These are phyloP conservation scores for Alternaria burnsii DNA, from an alignment of 2,329 filamentous ascomycete species.

Conservation along the genomic window DNA sequence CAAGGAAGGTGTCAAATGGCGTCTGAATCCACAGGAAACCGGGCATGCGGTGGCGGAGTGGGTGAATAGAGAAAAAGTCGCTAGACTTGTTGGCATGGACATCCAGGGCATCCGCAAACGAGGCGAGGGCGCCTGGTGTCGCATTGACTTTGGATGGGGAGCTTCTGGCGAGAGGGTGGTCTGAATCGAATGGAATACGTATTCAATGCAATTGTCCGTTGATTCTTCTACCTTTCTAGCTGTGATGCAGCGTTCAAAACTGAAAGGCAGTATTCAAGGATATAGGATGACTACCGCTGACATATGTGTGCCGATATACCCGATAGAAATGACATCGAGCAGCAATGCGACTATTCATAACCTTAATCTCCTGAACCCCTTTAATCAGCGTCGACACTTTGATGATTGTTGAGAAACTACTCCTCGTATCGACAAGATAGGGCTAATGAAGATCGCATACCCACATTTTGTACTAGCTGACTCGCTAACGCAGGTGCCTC, in stretches of 20 bases:
- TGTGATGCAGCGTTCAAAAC: background rate
- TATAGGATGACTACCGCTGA: too few species aligned
- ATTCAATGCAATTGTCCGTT: background rate
- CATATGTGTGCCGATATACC: background rate
- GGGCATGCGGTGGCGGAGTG: slow-evolving; percentile 41
- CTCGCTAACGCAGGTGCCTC: slow-evolving; percentile 2
- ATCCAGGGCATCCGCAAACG: slow-evolving; percentile 42
- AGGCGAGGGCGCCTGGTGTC: slow-evolving; percentile 41
- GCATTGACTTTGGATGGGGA: slow-evolving; percentile 50
- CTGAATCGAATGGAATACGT: background rate
- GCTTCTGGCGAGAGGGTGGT: slow-evolving; percentile 5
- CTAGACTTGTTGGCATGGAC: slow-evolving; percentile 39
- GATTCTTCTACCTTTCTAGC: background rate
- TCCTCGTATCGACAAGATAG: slow-evolving; percentile 1
- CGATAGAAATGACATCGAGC: background rate
- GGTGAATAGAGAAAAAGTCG: slow-evolving; percentile 51
- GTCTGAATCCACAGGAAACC: slow-evolving; percentile 28
- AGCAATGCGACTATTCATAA: background rate
- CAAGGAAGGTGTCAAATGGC: slow-evolving; percentile 28
- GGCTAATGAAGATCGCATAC: slow-evolving; percentile 1
- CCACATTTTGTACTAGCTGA: background rate
- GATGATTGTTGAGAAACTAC: background rate
- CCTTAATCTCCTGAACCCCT: background rate
- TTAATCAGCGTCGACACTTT: background rate
- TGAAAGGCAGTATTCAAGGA: background rate